Percentiles rank a stretch among this genome's conserved stretches.
Conservation (phyloP, 805 yeast species). For the Candida nemodendra region DNA sequence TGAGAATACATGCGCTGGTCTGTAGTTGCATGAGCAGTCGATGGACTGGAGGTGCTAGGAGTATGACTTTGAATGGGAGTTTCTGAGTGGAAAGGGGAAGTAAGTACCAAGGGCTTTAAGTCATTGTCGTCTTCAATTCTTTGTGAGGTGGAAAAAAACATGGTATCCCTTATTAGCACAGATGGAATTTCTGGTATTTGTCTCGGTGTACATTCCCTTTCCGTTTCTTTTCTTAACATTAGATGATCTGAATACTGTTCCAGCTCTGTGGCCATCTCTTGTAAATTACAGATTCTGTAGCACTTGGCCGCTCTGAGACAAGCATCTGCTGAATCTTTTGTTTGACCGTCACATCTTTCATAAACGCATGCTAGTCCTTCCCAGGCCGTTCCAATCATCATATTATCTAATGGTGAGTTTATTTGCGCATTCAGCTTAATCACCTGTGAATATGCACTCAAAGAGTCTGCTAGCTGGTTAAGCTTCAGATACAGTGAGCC, state of each 20-base stretch:
- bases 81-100: background rate
- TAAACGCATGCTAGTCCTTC: conserved; percentile 62
- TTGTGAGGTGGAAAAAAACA: conserved; percentile 41
- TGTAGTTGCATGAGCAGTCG: too few relatives aligned
- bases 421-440: conserved; percentile 50
- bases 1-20: too few relatives aligned
- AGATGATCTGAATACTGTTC: conserved; percentile 45
- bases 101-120: too few relatives aligned
- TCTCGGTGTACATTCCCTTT: conserved; percentile 45
- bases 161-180: conserved; percentile 40
- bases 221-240: conserved; percentile 41
- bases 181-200: conserved; percentile 50
- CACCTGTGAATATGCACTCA: conserved; percentile 68
- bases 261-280: conserved; percentile 38
- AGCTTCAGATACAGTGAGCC: conserved; percentile 59
- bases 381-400: conserved; percentile 58
- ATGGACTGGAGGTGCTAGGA: too few relatives aligned
- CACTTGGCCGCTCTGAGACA: conserved; percentile 51
- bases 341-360: conserved; percentile 61
- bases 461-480: conserved; percentile 62
- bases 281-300: conserved; percentile 46
- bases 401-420: conserved; percentile 31
- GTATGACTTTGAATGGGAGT: background rate
- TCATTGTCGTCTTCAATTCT: conserved; percentile 29
- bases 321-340: conserved; percentile 60